phyloP scores from a whole-genome alignment of 805 yeast genomes.

The Blastobotrys parvus region DNA sequence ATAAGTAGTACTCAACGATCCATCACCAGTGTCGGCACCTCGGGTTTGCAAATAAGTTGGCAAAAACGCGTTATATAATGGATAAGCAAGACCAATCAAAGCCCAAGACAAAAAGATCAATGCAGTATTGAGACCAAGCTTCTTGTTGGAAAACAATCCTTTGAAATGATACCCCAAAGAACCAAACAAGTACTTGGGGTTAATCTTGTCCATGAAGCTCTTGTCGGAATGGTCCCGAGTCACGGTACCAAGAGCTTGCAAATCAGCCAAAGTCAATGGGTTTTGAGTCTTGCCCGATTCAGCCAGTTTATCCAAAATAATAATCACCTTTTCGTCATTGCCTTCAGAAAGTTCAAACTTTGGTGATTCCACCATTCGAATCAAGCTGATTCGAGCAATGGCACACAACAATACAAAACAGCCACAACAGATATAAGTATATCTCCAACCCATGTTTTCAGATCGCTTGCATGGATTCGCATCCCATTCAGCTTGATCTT shows the following conservation, averaged over 20 bases:
- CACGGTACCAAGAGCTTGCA: slow-evolving; percentile 36
- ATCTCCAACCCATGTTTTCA: slow-evolving; percentile 55
- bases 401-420: slow-evolving; percentile 44
- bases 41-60: slow-evolving; percentile 45
- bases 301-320: slow-evolving; percentile 40
- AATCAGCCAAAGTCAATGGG: slow-evolving; percentile 40
- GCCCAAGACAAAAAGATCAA: slow-evolving; percentile 47
- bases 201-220: slow-evolving; percentile 8
- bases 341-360: slow-evolving; percentile 46
- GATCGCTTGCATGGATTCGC: slow-evolving; percentile 37
- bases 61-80: slow-evolving; percentile 46
- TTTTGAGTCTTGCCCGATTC: slow-evolving; percentile 34
- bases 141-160: slow-evolving; percentile 40
- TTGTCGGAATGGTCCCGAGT: slow-evolving; percentile 16
- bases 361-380: slow-evolving; percentile 46
- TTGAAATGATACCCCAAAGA: slow-evolving; percentile 18
- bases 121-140: slow-evolving; percentile 35
- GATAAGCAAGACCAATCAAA: slow-evolving; percentile 49
- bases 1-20: slow-evolving; percentile 19
- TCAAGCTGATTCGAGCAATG: slow-evolving; percentile 38
- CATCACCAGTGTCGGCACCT: slow-evolving; percentile 32
- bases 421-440: slow-evolving; percentile 45
- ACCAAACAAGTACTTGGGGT: slow-evolving; percentile 1
- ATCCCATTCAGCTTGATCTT: background rate
- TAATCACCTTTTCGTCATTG: slow-evolving; percentile 41